Base-by-base conservation (phyloP, 2,329 filamentous ascomycete genomes). In the Scedosporium boydii region DNA sequence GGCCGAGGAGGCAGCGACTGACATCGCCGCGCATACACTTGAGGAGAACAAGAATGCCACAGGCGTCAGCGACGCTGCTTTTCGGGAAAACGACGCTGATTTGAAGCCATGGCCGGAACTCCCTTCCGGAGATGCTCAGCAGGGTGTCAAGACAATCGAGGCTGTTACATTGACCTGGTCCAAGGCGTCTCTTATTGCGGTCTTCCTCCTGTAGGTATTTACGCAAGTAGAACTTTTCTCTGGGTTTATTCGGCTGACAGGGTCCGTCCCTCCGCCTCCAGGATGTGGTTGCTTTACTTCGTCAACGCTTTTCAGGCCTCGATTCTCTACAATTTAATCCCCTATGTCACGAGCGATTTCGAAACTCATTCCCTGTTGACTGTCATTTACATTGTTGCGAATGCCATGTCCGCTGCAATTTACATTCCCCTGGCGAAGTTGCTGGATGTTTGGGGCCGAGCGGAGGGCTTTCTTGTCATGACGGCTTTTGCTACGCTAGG, bases 401-500 rank as follows among this genome's bases (percentile, higher is more conserved):
- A 74, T 65, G 74, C 80, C 63, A 82, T 86, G 68, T 73, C 77
- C 65, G 85, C 84, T 46, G 82, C 86, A 2, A 77, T 83, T 42
- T 87, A 86, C 67, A 82, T 87, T 3, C 84, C 85, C 1, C 84
- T 1, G 83, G 82, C 1, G 0, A 80, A 85, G 65, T 84, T 89
- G 7, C 76, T 87, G 57, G 82, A 88, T 70, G 74, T 87, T 42
- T 88, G 83, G 76, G 86, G 84, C 58, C 81, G 86, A 44, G 79
- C 84, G 12, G 79, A 86, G 66, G 85, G 83, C 67, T 71, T 80
- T 23, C 63, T 86, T 42, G 82, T 82, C 67, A 73, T 85, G 1
- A 62, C 76, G 10, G 72, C 83, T 61, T 80, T 9, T 84, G 16
- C 80, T 68, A 76, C 80, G 5, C 56, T 81, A 58, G 79, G 78